phyloP scores from a whole-genome alignment of 768 basidiomycete genomes.

The Termitomyces sp. region DNA sequence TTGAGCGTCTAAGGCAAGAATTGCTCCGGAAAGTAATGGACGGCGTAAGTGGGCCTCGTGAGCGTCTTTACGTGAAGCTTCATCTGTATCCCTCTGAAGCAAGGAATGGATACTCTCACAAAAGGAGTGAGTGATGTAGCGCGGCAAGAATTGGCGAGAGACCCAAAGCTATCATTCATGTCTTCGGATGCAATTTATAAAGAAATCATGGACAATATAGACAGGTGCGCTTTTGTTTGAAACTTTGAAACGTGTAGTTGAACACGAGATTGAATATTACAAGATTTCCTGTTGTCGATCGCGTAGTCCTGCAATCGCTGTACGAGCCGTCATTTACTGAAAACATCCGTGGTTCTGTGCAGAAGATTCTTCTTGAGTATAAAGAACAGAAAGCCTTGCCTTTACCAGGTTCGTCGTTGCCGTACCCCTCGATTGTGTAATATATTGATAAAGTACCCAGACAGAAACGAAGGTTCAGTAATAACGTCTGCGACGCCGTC shows the following conservation, averaged over 20 bases:
- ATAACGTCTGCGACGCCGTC: constrained; percentile 6
- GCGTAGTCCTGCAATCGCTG: constrained; percentile 46
- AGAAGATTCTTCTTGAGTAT: constrained; percentile 40
- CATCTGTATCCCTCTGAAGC: constrained; percentile 28
- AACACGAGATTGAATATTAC: not conserved
- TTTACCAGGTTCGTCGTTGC: constrained; percentile 11
- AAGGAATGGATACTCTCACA: constrained; percentile 46
- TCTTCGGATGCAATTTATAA: constrained; percentile 47
- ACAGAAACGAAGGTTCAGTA: constrained; percentile 10
- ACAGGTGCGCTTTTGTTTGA: constrained; percentile 39
- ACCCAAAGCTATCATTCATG: constrained; percentile 47
- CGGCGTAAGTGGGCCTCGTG: constrained; percentile 40
- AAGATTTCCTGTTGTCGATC: constrained; percentile 64
- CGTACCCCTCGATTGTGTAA: constrained; percentile 2
- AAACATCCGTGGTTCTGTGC: constrained; percentile 34
- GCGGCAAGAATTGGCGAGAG: constrained; percentile 45
- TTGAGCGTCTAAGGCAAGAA: constrained; percentile 65
- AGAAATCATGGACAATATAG: constrained; percentile 68
- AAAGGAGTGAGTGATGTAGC: constrained; percentile 58
- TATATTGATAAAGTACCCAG: constrained; percentile 12
- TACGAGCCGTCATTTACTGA: constrained; percentile 42
- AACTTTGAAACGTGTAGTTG: not conserved
- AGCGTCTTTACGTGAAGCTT: not conserved
- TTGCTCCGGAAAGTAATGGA: constrained; percentile 56
- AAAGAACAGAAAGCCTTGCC: constrained; percentile 19